These are phyloP conservation scores for Fomitopsis pinicola DNA, from an alignment of 1,284 basidiomycete species.

Conservation along the genomic window DNA sequence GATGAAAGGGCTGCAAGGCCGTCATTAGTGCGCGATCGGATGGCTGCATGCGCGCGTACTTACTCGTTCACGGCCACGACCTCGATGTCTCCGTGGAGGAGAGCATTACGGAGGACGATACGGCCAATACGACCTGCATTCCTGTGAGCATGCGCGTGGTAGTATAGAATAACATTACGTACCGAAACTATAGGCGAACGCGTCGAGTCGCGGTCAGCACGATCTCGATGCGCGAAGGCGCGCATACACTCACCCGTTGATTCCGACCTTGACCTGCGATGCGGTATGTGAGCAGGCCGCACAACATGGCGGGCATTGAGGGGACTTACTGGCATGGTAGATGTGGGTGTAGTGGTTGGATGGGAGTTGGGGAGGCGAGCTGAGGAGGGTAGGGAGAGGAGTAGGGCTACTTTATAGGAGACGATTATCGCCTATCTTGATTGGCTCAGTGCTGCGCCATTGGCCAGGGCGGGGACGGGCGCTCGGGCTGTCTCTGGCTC, in stretches of 20 bases:
- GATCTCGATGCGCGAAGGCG: conserved; percentile 3
- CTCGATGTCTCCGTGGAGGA: conserved; percentile 73
- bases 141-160: not conserved
- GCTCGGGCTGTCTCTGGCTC: not conserved
- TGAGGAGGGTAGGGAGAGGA: conserved; percentile 7
- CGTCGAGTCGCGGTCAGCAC: not conserved
- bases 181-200: conserved; percentile 69
- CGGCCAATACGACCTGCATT: conserved; percentile 89
- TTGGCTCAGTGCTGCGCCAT: not conserved
- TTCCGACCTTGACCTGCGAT: conserved; percentile 77
- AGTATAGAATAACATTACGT: conserved; percentile 26
- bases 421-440: conserved; percentile 17
- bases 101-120: conserved; percentile 95
- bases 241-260: conserved; percentile 69
- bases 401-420: conserved; percentile 7
- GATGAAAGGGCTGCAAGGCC: conserved; percentile 78
- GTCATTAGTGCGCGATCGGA: conserved; percentile 4
- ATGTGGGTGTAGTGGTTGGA: not conserved
- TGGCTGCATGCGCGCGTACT: conserved; percentile 26
- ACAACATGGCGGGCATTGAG: not conserved
- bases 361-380: conserved; percentile 4
- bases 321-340: conserved; percentile 19
- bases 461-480: not conserved
- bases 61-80: conserved; percentile 91
- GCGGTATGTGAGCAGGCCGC: not conserved